A percentile compares a stretch with the other conserved stretches of the same genome.
These are phyloP conservation scores for Coemansia sp. DNA, from an alignment of 192 early-diverging fungal genomes.

Conservation along the genomic window DNA sequence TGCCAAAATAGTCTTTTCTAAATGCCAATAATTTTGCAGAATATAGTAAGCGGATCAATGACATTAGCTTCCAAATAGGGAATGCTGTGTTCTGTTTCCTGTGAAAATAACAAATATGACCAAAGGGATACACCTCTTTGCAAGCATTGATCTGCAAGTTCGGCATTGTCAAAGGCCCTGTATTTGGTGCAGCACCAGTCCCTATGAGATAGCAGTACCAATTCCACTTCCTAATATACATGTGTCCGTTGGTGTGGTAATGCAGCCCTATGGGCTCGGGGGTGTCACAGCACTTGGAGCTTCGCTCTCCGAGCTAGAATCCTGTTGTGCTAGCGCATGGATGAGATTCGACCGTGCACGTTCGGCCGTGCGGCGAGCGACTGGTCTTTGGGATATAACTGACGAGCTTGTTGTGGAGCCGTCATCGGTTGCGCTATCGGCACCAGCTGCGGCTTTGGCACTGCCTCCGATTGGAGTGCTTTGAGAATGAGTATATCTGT, in stretches of 20 bases:
- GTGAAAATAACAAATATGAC: too few relatives aligned
- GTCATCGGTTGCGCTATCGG: conserved; percentile 51
- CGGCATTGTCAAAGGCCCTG: too few relatives aligned
- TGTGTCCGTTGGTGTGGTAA: background rate
- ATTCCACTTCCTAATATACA: too few relatives aligned
- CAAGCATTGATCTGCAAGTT: background rate
- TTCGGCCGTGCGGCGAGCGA: conserved; percentile 8
- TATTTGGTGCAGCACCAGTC: too few relatives aligned
- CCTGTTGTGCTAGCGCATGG: conserved; percentile 36
- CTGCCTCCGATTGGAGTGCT: background rate
- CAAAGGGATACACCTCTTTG: background rate
- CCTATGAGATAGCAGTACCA: too few relatives aligned
- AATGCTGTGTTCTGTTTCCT: too few relatives aligned
- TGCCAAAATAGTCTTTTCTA: too few relatives aligned
- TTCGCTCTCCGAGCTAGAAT: conserved; percentile 42
- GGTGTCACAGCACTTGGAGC: conserved; percentile 7
- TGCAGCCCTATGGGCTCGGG: conserved; percentile 5
- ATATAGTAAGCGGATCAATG: too few relatives aligned
- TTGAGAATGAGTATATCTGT: background rate
- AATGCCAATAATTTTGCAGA: too few relatives aligned
- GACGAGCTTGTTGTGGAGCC: conserved; percentile 47
- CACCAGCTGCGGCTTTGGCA: conserved; percentile 3
- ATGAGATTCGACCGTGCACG: conserved; percentile 29
- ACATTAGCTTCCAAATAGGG: too few relatives aligned
- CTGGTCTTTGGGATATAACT: conserved; percentile 16